A percentile compares a stretch with the other conserved stretches of the same genome.
Evolutionary conservation across 108 stramenopile genomes (phyloP).

Genomic region (Stephanodiscus triporus): DNA sequence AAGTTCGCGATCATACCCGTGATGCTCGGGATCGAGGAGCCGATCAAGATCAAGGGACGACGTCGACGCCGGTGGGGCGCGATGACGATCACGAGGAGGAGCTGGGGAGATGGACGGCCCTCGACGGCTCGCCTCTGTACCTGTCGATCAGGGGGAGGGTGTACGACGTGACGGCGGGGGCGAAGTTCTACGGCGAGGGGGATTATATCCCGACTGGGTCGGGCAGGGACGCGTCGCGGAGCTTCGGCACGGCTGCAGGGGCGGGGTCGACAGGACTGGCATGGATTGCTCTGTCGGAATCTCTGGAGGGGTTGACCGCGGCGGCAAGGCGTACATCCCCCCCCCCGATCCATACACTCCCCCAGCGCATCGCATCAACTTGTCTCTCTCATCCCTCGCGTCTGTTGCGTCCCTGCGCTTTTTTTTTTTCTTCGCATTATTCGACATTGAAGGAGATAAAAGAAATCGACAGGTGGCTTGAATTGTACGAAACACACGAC

Average conservation of each 20-base stretch:
- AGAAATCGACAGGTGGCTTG: conserved; percentile 77
- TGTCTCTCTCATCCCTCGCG: not conserved
- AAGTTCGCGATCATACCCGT: conserved; percentile 58
- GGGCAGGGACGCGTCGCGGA: conserved; percentile 78
- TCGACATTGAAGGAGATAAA: conserved; percentile 37
- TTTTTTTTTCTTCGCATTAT: too few relatives aligned
- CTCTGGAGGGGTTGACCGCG: conserved; percentile 57
- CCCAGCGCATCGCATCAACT: too few relatives aligned
- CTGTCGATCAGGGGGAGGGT: conserved; percentile 72
- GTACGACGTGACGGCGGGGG: conserved; percentile 74
- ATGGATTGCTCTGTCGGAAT: conserved; percentile 46
- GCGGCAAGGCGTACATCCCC: conserved; percentile 34
- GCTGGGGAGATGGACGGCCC: conserved; percentile 62
- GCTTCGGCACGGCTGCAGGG: conserved; percentile 73
- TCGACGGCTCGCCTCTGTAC: conserved; percentile 62
- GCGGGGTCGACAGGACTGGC: conserved; percentile 51
- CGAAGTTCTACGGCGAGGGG: conserved; percentile 69
- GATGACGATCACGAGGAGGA: conserved; percentile 66
- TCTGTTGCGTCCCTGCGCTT: not conserved
- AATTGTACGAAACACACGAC: conserved; percentile 78
- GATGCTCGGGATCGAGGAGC: conserved; percentile 55
- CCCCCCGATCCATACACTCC: too few relatives aligned
- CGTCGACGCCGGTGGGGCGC: conserved; percentile 41
- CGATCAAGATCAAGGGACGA: conserved; percentile 48
- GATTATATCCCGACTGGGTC: conserved; percentile 71